Evolutionary conservation across 306 rosid genomes (phyloP), one percentile per base, ranked within the genome.

Genomic region (Nissolia schottii): DNA sequence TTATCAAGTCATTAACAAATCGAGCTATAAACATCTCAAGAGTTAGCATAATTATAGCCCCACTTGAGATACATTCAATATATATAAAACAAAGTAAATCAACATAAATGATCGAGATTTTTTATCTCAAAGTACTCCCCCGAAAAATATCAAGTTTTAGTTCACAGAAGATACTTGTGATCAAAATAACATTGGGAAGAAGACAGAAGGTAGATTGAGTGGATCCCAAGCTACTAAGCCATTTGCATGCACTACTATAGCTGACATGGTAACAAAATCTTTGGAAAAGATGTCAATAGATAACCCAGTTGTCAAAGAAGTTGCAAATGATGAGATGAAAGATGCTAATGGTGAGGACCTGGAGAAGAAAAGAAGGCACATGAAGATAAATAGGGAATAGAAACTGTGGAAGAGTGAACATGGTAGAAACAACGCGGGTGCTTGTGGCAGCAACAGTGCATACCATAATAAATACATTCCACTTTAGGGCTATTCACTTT

Each of bases 331-430:
- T 64, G 8, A 29, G 35, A 28, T 43, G 1, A 14, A 61, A 46
- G 74, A 41, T 55, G 41, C 69, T 31, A 22, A 31, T 27, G n/a
- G 16, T 3, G 64, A 71, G 69, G 64, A 70, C 51, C 16, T 58
- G 70, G 59, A 35, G 67, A 35, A 41, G 64, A 57, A 59, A 58
- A 50, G 43, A 72, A 49, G 37, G 59, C 41, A 51, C 48, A 23
- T 59, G 49, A 23, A 64, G 54, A 8, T 34, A 24, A 18, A 65
- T 18, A 34, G 20, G 32, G 15, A 41, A 55, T 64, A 38, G 81
- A 49, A 83, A 50, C 50, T 58, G 34, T 63, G 74, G 41, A 65
- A 40, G 69, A 70, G 66, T 59, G 79, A 73, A 62, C 58, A 50
- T 72, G n/a, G n/a, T n/a, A n/a, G n/a, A n/a, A n/a, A n/a, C n/a